Percentiles rank a stretch among this genome's conserved stretches.
Evolutionary conservation across 805 yeast genomes (phyloP).

Genomic region (Blastobotrys parvus): DNA sequence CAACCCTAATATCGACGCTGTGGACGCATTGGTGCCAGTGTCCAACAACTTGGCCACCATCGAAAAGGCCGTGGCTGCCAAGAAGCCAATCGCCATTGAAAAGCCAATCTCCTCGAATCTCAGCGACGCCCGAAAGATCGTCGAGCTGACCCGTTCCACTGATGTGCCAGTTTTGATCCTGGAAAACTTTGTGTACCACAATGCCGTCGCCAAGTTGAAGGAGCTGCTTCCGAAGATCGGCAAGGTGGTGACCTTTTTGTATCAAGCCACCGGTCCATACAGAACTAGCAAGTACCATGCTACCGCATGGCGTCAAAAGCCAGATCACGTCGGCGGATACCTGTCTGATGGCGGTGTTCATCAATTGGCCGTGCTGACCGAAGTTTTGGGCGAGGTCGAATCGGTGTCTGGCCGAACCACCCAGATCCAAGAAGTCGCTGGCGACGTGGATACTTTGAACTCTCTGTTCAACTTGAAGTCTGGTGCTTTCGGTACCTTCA

Average conservation of each 20-base stretch:
- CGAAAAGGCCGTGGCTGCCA: slow-evolving; percentile 57
- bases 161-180: slow-evolving; percentile 65
- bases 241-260: slow-evolving; percentile 32
- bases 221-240: slow-evolving; percentile 67
- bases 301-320: slow-evolving; percentile 83
- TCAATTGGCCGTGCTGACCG: slow-evolving; percentile 80
- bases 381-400: slow-evolving; percentile 65
- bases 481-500: slow-evolving; percentile 73
- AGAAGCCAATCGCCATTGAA: slow-evolving; percentile 76
- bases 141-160: slow-evolving; percentile 50
- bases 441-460: slow-evolving; percentile 73
- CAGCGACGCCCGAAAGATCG: slow-evolving; percentile 73
- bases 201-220: slow-evolving; percentile 47
- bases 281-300: slow-evolving; percentile 39
- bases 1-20: slow-evolving; percentile 60
- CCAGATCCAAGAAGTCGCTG: slow-evolving; percentile 70
- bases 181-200: slow-evolving; percentile 79
- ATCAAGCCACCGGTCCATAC: slow-evolving; percentile 43
- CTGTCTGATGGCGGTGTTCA: slow-evolving; percentile 96
- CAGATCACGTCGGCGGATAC: slow-evolving; percentile 89
- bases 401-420: slow-evolving; percentile 67
- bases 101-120: slow-evolving; percentile 89
- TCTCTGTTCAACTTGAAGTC: slow-evolving; percentile 54
- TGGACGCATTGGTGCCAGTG: slow-evolving; percentile 87
- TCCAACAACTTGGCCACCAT: slow-evolving; percentile 66